Base-by-base conservation (phyloP, 345 rosid genomes). In the Heritiera littoralis region DNA sequence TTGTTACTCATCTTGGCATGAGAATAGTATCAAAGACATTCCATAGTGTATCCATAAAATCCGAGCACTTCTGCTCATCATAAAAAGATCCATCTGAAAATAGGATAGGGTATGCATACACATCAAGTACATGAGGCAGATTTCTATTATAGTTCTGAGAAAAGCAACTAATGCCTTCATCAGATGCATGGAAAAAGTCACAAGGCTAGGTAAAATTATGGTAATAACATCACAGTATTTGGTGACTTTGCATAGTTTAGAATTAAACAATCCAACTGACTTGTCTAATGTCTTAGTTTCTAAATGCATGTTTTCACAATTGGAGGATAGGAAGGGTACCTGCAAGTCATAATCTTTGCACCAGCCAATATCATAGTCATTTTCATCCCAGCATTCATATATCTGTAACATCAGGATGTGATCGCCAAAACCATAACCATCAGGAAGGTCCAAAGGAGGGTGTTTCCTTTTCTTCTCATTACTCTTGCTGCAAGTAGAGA, bases 381-480 rank as follows among this genome's bases (percentile, higher is more conserved):
- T 81, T 79, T 85, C 87, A 85, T 89, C 92, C 98, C 99, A 94
- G 28, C 80, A 80, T 83, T 94, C 97, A 68, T 61, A 96, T 78
- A 96, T 92, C 87, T 96, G 98, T 65, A 96, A 91, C 84, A 94
- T 79, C 69, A 94, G 97, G 79, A 94, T 90, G 86, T 96, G 98
- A 85, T 96, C 99, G 80, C 99, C 99, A 78, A 78, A 91, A 76
- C 98, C 97, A 66, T 92, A 92, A 70, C 98, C 99, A 85, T 92
- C 95, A 72, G 98, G 98, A 85, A 93, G 98, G 76, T 88, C 91
- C 61, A 79, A 77, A 41, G 87, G 80, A 40, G 86, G 40, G 40
- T 82, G 90, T 83, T 94, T 96, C 86, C 95, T 89, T 90, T 96
- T 94, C 92, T 88, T 94, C 74, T 91, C 99, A 69, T 66, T 75